Base-by-base conservation (phyloP, 1,284 basidiomycete species). In the Chalciporus sp. region DNA sequence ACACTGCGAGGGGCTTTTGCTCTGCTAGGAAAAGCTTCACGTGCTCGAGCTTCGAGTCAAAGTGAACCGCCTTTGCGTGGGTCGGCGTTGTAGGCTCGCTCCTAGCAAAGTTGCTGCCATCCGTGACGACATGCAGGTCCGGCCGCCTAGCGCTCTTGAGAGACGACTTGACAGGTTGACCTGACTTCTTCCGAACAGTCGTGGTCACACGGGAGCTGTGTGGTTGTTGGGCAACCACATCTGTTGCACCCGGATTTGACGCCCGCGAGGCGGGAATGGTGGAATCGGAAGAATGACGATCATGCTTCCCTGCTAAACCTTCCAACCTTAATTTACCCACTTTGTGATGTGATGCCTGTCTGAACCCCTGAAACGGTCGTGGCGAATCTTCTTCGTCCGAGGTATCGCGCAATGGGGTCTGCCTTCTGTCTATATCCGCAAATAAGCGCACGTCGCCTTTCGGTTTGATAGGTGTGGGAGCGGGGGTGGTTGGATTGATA, bases 11-110 rank as follows among this genome's bases (percentile, higher is more conserved):
- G 0, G 95, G 96, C 71, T 94, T 93, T 72, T 98, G 95, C 72
- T 94, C 90, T 27, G 94, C 88, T 50, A 95, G 77, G 77, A 98
- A 98, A 51, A 96, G 81, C 73, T 95, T 95, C 63, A 98, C 90
- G 57, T 89, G 88, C 71, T 97, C 95, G 51, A 98, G 84, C 68
- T 95, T 84, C 7, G 87, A 72, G 73, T 97, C 93, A 61, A 99
- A 99, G 67, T 98, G 94, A 9, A 99, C 96, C 33, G 84, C 86
- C 72, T 96, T 96, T 72, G 80, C 61, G 59, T 77, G 72, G 52
- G 80, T 81, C 41, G 85, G 82, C 40, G 85, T 83, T 39, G 71
- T 75, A 7, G 86, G 82, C 59, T 82, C 83, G 70, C 81, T 84
- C 72, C 84, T 81, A 61, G 77, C 79, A 44, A 76, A 64, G 9